phyloP scores from a whole-genome alignment of 1,284 basidiomycete species.

The Chondrostereum purpureum region DNA sequence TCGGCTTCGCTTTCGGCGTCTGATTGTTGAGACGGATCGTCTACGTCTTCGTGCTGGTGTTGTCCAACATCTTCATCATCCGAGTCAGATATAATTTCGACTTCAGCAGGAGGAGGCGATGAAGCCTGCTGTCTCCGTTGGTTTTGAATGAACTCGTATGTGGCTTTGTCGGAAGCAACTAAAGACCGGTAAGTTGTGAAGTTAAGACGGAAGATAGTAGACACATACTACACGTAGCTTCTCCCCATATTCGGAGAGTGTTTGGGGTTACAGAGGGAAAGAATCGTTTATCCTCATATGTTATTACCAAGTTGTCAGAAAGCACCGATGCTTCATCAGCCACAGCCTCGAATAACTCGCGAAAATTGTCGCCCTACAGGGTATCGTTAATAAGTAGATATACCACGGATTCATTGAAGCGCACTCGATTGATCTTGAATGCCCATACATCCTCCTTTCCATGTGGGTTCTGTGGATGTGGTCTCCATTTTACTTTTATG shows the following conservation, averaged over 20 bases:
- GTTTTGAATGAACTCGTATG: constrained; percentile 54
- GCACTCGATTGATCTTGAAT: constrained; percentile 55
- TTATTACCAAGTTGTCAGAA: constrained; percentile 47
- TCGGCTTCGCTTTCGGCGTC: constrained; percentile 24
- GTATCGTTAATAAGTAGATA: no score
- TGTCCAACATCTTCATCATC: constrained; percentile 14
- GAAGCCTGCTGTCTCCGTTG: constrained; percentile 18
- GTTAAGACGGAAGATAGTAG: constrained; percentile 2
- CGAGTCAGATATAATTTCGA: constrained; percentile 17
- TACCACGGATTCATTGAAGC: no score
- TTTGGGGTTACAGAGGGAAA: constrained; percentile 62
- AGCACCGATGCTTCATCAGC: constrained; percentile 53
- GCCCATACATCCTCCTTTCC: constrained; percentile 36
- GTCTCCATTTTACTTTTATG: constrained; percentile 54
- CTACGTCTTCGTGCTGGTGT: constrained; percentile 10
- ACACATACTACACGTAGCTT: constrained; percentile 57
- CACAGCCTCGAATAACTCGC: constrained; percentile 50
- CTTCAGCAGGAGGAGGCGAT: constrained; percentile 8
- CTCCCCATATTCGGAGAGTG: constrained; percentile 57
- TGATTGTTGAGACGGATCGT: constrained; percentile 30
- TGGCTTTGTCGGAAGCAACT: constrained; percentile 61
- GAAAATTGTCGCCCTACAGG: constrained; percentile 54
- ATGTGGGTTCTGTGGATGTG: constrained; percentile 47
- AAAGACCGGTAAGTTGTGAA: constrained; percentile 7
- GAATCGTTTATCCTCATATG: constrained; percentile 50